phyloP scores from a whole-genome alignment of 2,329 filamentous ascomycete genomes.

The Colletotrichum sojae region DNA sequence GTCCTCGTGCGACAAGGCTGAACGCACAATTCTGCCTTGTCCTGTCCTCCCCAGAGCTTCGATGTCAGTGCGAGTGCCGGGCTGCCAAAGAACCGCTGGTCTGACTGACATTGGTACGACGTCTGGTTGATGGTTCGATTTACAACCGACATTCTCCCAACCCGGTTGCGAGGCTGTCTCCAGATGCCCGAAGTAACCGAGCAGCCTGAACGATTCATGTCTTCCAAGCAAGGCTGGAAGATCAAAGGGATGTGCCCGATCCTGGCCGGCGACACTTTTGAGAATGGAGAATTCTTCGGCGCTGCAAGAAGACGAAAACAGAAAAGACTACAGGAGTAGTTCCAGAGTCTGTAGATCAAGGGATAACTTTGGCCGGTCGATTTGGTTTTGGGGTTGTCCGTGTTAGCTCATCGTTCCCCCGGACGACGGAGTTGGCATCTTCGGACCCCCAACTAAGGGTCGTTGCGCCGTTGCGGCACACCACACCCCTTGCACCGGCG shows the following conservation, averaged over 20 bases:
- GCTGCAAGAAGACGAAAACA: neutral
- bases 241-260: neutral
- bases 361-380: conserved; percentile 11
- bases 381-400: conserved; percentile 11
- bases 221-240: conserved; percentile 1
- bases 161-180: conserved; percentile 13
- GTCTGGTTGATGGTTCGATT: neutral
- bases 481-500: conserved; percentile 15
- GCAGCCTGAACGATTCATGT: neutral
- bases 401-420: conserved; percentile 13
- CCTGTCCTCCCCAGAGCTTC: neutral
- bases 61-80: conserved; percentile 10
- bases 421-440: conserved; percentile 38
- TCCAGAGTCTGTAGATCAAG: conserved; percentile 14
- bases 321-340: neutral
- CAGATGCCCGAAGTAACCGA: conserved; percentile 29
- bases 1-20: conserved; percentile 20
- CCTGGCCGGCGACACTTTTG: neutral
- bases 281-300: neutral
- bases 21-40: neutral
- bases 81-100: conserved; percentile 10
- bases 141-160: neutral
- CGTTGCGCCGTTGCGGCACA: conserved; percentile 26
- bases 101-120: conserved; percentile 14
- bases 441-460: conserved; percentile 39